phyloP scores from a whole-genome alignment of 2,329 filamentous ascomycete species.

The Paraconiothyrium sp. region DNA sequence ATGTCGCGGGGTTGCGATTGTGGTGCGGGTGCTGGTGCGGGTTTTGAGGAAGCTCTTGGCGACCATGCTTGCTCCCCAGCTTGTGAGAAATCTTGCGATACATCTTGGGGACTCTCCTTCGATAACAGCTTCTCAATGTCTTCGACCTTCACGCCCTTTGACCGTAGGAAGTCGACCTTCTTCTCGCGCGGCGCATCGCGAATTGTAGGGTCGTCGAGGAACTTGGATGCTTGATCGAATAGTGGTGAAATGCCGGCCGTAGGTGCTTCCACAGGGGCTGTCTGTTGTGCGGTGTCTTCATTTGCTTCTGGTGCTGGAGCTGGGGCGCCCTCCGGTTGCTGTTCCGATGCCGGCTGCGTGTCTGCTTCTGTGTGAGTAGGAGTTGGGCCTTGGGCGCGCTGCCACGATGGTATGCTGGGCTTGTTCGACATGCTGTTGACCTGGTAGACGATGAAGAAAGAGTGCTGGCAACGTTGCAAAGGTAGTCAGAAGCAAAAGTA shows the following conservation, averaged over 20 bases:
- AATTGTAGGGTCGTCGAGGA: slow-evolving; percentile 79
- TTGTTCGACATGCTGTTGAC: slow-evolving; percentile 15
- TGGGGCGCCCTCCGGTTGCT: slow-evolving; percentile 26
- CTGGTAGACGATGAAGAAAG: background rate
- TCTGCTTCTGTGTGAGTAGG: slow-evolving; percentile 18
- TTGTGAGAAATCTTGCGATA: slow-evolving; percentile 27
- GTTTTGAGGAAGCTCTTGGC: slow-evolving; percentile 36
- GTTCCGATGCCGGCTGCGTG: slow-evolving; percentile 25
- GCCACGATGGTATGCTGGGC: slow-evolving; percentile 48
- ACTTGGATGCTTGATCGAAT: slow-evolving; percentile 75
- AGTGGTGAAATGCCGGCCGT: slow-evolving; percentile 19
- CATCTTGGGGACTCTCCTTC: slow-evolving; percentile 22
- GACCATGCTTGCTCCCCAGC: slow-evolving; percentile 40
- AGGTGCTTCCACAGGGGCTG: slow-evolving; percentile 12
- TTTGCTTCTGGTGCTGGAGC: slow-evolving; percentile 22
- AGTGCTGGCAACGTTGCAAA: background rate
- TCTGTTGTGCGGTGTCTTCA: slow-evolving; percentile 19
- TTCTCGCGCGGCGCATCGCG: slow-evolving; percentile 73
- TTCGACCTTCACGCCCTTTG: slow-evolving; percentile 74
- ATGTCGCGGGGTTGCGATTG: slow-evolving; percentile 52
- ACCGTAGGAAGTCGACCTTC: slow-evolving; percentile 79
- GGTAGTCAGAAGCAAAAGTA: background rate
- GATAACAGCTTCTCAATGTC: slow-evolving; percentile 75
- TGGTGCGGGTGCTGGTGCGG: slow-evolving; percentile 24
- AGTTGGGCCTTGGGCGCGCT: slow-evolving; percentile 32